Evolutionary conservation across 257 asterid genomes (phyloP), one percentile per base, ranked within the genome.

Genomic region (Coffea canephora): DNA sequence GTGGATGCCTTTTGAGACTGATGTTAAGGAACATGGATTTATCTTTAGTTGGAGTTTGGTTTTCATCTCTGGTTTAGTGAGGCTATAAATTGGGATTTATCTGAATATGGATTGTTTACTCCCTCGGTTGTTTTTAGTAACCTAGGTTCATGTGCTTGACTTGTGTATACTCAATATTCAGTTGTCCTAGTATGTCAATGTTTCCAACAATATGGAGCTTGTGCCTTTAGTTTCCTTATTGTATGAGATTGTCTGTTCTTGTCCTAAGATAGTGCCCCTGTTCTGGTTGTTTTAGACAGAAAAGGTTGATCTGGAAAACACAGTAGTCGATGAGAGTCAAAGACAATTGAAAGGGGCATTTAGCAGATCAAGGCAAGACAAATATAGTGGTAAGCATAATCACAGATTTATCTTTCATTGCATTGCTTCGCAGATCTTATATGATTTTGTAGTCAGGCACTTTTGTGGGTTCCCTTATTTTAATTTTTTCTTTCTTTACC

Each of bases 291-390:
- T 91, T 85, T 88, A 96, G 99, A 91, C 99, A 77, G 99, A 96
- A 87, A 96, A 94, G 69, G 99, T 96, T 48, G 99, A 96, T 83
- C 83, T 96, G 87, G 99, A 96, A 89, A 91, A 96, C 82, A 94
- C 99, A 3, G 99, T 96, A 73, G 97, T 96, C 31, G 97, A 96
- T 82, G 98, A 96, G 90, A 96, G 96, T 91, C 99, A 93, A 89
- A 90, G 97, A 75, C 98, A 91, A 83, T 75, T 77, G 66, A 84
- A 90, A 74, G 95, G 90, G 82, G 87, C 93, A 75, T 86, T 91
- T 80, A 81, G 91, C 79, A 86, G 88, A 83, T 89, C 92, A 75
- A 91, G 96, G 90, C 97, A 90, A 84, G 97, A 91, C 79, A 93
- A 95, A 82, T 91, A 83, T 84, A 93, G 96, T 79, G 96, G 99